A percentile compares a stretch with the other conserved stretches of the same genome.
phyloP scores from a whole-genome alignment of 805 yeast genomes.

The Ogataea trehalophila region DNA sequence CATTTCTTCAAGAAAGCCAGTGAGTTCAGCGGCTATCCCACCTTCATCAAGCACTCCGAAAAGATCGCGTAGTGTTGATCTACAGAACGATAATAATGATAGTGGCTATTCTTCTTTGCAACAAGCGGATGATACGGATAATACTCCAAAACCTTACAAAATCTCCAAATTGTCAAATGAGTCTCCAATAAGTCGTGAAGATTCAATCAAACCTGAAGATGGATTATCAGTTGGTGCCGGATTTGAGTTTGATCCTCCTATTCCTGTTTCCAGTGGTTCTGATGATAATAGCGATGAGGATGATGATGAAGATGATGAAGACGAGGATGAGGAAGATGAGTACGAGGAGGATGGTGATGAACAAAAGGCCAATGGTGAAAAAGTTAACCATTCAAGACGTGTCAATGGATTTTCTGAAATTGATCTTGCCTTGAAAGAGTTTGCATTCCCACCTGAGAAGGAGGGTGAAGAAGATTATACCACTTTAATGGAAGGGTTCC shows the following conservation, averaged over 20 bases:
- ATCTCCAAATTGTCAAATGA: not conserved
- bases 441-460: constrained; percentile 1
- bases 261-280: not conserved
- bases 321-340: not conserved
- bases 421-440: constrained; percentile 9
- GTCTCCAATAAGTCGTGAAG: not conserved
- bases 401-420: constrained; percentile 1
- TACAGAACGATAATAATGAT: not conserved
- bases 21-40: not conserved
- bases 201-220: not conserved
- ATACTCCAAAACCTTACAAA: not conserved
- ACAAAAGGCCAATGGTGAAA: not conserved
- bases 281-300: not conserved
- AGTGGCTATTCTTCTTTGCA: too few species aligned
- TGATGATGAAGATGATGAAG: constrained; percentile 3
- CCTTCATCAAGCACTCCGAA: constrained; percentile 5
- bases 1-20: not conserved
- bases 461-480: constrained; percentile 4
- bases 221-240: constrained; percentile 9
- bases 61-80: constrained; percentile 9
- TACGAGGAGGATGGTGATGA: constrained; percentile 2
- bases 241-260: constrained; percentile 1
- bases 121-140: not conserved
- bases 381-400: not conserved
- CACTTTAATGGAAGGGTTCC: constrained; percentile 3